Evolutionary conservation across 148 eudicot species (phyloP), one percentile per base, ranked within the genome.

Genomic region (Camellia japonica): DNA sequence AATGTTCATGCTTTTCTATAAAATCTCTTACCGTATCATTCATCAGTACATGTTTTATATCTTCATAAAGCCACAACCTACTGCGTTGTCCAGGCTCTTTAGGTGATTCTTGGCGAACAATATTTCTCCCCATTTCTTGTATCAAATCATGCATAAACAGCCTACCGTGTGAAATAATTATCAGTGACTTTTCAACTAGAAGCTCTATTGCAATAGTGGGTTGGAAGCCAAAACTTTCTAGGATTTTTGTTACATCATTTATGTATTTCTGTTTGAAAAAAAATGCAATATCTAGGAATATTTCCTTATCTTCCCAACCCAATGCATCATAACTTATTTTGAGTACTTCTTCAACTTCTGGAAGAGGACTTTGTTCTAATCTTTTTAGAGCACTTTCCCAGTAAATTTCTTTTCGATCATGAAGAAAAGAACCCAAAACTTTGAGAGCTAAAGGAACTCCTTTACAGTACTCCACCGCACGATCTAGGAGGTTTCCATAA

Each of bases 101-200:
- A 11, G 59, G 30, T 30, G 30, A 55, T 55, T 55, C 59, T 55
- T 55, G 59, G 14, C 59, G 59, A 11, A 55, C 11, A 55, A 55
- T 8, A 12, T 55, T 2, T 12, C 59, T 6, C 10, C 59, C 59
- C 14, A 62, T 4, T 47, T 47, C 51, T 47, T 47, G 51, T 47
- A 7, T 47, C 51, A 47, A 47, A 47, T 47, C 51, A 47, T 47
- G 51, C 51, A 47, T 47, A 5, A 5, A 47, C 7, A 47, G 5
- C 51, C 7, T 7, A 47, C 6, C 44, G 7, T 55, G 14, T n/a
- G 44, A 10, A 30, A 52, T 20, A 42, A 18, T 73, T 60, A 73
- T 5, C 14, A 73, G 56, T 23, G 76, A 73, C 42, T 73, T 73
- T 20, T 73, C 9, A 73, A 73, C 52, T 16, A 73, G 76, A 38